Evolutionary conservation across 225 moss, liverwort and hornwort genomes (phyloP), one percentile per base, ranked within the genome.

Genomic region (Marchantia polymorpha): DNA sequence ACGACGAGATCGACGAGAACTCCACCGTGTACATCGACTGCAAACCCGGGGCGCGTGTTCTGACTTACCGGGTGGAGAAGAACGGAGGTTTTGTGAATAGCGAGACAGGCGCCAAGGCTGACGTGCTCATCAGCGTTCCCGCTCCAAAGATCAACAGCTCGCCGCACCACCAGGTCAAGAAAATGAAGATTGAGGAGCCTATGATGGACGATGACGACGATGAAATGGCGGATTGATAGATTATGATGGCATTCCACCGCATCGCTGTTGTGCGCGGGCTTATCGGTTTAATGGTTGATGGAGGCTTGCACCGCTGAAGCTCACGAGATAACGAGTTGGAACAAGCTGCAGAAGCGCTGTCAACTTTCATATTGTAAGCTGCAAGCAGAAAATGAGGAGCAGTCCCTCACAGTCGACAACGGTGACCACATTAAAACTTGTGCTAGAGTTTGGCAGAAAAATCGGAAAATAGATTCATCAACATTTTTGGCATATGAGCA

Each of bases 1-100:
- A 89, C 23, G 97, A 90, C 49, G 93, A 93, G 39, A 90, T 97
- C n/a, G 94, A 97, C 39, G 94, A 97, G 17, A 97, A 94, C 69
- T 90, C 90, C 10, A 97, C 97, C 0, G 97, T 97, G 39, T 92
- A 75, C 65, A 93, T 97, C 72, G 94, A 94, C 72, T 88, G 80
- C 0, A 84, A 80, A 49, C 82, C 83, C 29, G 86, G 86, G 29
- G 78, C 64, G 17, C 83, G 83, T 30, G 68, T 78, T 25, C 82
- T 97, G 27, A 70, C 89, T 6, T 97, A 92, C 83, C 86, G 49
- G 47, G 97, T 97, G 11, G 89, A 92, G 68, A 89, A 83, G 25
- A 87, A 90, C 30, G 97, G 94, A 6, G 97, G 97, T 2, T 63
- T 97, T 23, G 92, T 97, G 0, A 89, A 96, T 70, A 85, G 86